Evolutionary conservation across 768 basidiomycete genomes (phyloP).

Genomic region (Pulveroboletus ravenelii): DNA sequence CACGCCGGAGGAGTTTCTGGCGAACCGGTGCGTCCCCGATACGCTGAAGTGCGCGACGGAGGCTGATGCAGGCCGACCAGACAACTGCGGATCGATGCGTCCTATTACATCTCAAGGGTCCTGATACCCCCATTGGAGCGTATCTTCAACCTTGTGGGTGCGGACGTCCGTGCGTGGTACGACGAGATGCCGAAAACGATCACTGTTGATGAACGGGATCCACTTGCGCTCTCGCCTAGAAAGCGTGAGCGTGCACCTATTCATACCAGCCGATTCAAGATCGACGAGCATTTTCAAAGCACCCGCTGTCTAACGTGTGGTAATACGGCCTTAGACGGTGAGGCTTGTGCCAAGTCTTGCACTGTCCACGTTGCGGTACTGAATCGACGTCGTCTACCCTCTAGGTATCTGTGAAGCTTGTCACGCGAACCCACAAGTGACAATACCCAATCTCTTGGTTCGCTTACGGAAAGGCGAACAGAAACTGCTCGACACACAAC

Average conservation of each 20-base stretch:
- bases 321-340: slow-evolving; percentile 49
- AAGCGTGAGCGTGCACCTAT: slow-evolving; percentile 27
- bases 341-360: neutral
- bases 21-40: slow-evolving; percentile 46
- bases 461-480: slow-evolving; percentile 52
- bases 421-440: slow-evolving; percentile 43
- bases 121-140: slow-evolving; percentile 88
- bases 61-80: slow-evolving; percentile 32
- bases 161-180: slow-evolving; percentile 83
- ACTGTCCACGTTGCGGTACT: neutral
- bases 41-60: neutral
- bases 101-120: slow-evolving; percentile 83
- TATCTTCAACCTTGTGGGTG: slow-evolving; percentile 87
- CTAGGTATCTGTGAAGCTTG: slow-evolving; percentile 68
- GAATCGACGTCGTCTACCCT: neutral
- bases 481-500: slow-evolving; percentile 53
- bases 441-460: slow-evolving; percentile 52
- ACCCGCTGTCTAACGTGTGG: slow-evolving; percentile 70
- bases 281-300: slow-evolving; percentile 73
- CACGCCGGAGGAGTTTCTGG: slow-evolving; percentile 65
- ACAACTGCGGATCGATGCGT: slow-evolving; percentile 71
- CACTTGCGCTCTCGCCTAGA: slow-evolving; percentile 34
- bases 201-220: slow-evolving; percentile 33
- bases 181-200: slow-evolving; percentile 74
- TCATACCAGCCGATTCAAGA: slow-evolving; percentile 42